phyloP scores from a whole-genome alignment of 352 stramenopile genomes.

The Phytophthora crassamura region DNA sequence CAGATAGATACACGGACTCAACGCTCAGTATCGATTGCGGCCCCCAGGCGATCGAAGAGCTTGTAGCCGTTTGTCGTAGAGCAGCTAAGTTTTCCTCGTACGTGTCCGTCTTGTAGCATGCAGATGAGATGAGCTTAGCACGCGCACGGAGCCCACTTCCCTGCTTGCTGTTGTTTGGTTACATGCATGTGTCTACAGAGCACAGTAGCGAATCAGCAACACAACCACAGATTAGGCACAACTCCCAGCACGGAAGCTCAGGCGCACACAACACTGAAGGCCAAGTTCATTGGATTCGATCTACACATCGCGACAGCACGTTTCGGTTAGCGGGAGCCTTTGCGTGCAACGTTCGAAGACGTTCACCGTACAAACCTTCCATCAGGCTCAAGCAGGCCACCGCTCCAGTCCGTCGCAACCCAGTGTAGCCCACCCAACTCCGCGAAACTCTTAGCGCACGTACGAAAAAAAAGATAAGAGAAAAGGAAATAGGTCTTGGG shows the following conservation, averaged over 20 bases:
- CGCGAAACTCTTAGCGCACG: slow-evolving; percentile 27
- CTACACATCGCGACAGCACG: slow-evolving; percentile 50
- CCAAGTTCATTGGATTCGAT: slow-evolving; percentile 54
- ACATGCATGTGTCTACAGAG: slow-evolving; percentile 33
- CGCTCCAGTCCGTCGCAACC: slow-evolving; percentile 19
- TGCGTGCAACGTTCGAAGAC: slow-evolving; percentile 23
- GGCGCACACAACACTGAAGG: slow-evolving; percentile 43
- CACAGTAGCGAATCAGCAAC: slow-evolving; percentile 37
- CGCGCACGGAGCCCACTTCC: not conserved
- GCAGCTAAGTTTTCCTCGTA: too few species aligned
- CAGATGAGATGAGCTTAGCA: not conserved
- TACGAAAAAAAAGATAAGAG: slow-evolving; percentile 27
- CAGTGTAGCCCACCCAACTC: slow-evolving; percentile 15
- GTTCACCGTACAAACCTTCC: slow-evolving; percentile 47
- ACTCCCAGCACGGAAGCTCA: slow-evolving; percentile 22
- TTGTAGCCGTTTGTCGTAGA: too few species aligned
- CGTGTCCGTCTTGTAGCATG: not conserved
- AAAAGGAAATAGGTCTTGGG: slow-evolving; percentile 26
- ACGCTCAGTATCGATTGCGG: too few species aligned
- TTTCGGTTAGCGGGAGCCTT: slow-evolving; percentile 35
- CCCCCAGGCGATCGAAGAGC: not conserved
- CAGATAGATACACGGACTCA: too few species aligned
- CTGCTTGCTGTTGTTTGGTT: slow-evolving; percentile 27
- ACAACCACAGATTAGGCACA: slow-evolving; percentile 32
- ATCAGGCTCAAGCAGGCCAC: slow-evolving; percentile 16